Conservation (phyloP, 2,329 filamentous ascomycete species). For the Diaporthe sp. region DNA sequence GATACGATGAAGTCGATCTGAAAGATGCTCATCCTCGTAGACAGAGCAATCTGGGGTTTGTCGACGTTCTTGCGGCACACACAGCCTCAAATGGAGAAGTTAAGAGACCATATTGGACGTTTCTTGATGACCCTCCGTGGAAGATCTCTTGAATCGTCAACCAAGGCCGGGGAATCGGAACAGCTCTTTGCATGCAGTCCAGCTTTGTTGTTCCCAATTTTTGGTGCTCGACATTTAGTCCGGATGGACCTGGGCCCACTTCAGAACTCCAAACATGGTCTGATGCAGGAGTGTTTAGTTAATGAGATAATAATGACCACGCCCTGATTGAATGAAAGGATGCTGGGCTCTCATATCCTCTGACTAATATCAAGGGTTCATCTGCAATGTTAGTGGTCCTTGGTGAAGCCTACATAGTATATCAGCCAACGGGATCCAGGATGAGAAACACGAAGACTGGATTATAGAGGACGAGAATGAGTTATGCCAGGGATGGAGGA, state of each 20-base stretch:
- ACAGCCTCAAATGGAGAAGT: neutral
- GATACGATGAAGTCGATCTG: neutral
- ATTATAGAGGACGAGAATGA: neutral
- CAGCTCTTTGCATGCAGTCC: no score
- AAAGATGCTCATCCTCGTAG: no score
- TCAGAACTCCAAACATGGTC: neutral
- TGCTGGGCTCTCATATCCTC: neutral
- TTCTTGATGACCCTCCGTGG: neutral
- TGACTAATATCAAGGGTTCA: neutral
- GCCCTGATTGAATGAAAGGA: neutral
- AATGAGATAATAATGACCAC: neutral
- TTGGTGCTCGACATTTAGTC: neutral
- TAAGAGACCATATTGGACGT: neutral
- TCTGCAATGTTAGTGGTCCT: neutral
- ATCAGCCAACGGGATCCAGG: neutral
- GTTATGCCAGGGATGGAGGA: neutral
- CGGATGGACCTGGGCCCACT: neutral
- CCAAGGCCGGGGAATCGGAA: neutral
- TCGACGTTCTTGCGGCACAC: neutral
- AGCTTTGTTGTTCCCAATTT: no score
- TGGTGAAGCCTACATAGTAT: neutral
- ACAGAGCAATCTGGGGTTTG: neutral
- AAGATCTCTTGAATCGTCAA: neutral
- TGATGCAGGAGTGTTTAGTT: neutral
- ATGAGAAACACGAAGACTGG: neutral